Base-by-base conservation (phyloP, 2,329 filamentous ascomycete species). In the Fusarium aywerte region DNA sequence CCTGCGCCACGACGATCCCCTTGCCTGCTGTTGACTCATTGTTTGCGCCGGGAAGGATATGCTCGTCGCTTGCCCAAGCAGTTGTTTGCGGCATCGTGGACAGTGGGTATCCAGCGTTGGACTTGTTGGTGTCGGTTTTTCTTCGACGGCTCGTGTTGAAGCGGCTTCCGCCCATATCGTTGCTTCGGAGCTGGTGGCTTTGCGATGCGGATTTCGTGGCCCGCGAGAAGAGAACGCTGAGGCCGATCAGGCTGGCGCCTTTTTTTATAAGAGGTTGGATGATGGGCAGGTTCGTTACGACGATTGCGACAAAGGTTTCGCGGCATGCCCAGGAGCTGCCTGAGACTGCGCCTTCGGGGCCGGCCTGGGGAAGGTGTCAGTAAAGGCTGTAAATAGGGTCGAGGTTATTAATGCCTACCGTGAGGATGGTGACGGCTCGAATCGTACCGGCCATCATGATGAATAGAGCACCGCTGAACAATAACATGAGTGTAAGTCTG, bases 241-340 rank as follows among this genome's bases (percentile, higher is more conserved):
- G 58, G 1, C 68, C 68, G 9, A 70, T 69, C 36, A 69, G 12
- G 39, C 21, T 70, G 40, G 68, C 68, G 13, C 68, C 68, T 32
- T 69, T 70, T 12, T 65, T 57, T 33, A 70, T 29, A 1, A 70
- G 51, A 0, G 68, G 68, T 33, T 70, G 68, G 33, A 70, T 61
- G 7, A 70, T 72, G 3, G 72, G 73, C 1, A 72, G 64, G 45
- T 80, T 80, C 15, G 77, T 76, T 40, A 80, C 77, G 49, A 79
- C 56, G 18, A 78, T 73, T 32, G 79, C 75, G 42, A 80, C 78
- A 48, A 80, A 80, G 4, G 74, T 77, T 58, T 80, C 78, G n/a
- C 78, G 76, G 32, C 74, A 75, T 13, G 78, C 76, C 78, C 78
- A 80, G 18, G 58, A 12, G 15, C 68, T 70, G 3, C 68, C 68